A percentile compares a stretch with the other conserved stretches of the same genome.
Evolutionary conservation across 2,329 filamentous ascomycete genomes (phyloP).

Genomic region (Helotiales sp.): DNA sequence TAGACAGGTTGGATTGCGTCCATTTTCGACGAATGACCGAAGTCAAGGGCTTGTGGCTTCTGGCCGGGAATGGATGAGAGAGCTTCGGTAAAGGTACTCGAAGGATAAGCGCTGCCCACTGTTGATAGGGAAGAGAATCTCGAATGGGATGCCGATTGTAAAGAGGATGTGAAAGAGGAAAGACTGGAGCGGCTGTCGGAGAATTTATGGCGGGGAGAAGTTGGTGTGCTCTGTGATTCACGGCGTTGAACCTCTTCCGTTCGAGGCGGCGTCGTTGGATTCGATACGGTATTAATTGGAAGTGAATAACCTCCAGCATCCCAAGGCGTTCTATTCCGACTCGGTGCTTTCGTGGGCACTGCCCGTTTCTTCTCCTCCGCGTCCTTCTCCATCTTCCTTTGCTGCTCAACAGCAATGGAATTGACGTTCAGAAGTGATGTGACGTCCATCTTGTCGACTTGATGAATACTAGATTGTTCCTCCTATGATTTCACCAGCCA

Average conservation of each 20-base stretch:
- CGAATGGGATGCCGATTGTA: conserved; percentile 41
- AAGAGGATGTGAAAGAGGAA: conserved; percentile 43
- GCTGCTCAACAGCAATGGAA: conserved; percentile 39
- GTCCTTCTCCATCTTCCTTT: conserved; percentile 23
- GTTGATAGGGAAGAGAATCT: conserved; percentile 44
- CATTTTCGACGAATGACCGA: conserved; percentile 1
- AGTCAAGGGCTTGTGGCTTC: conserved; percentile 16
- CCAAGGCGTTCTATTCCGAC: conserved; percentile 44
- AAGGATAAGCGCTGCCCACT: conserved; percentile 30
- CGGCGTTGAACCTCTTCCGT: conserved; percentile 29
- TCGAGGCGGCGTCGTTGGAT: conserved; percentile 24
- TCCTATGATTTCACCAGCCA: neutral
- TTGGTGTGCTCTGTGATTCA: conserved; percentile 34
- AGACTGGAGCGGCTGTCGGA: conserved; percentile 43
- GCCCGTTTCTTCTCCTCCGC: conserved; percentile 28
- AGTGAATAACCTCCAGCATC: conserved; percentile 45
- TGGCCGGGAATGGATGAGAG: conserved; percentile 10
- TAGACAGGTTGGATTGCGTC: conserved; percentile 1
- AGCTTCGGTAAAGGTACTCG: conserved; percentile 19
- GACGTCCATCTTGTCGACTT: conserved; percentile 42
- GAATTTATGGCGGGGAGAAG: conserved; percentile 40
- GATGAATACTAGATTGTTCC: neutral
- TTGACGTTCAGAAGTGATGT: conserved; percentile 42
- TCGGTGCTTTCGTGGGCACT: conserved; percentile 23
- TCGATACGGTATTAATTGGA: conserved; percentile 39